Base-by-base conservation (phyloP, 331 rosid species). In the Ulmus americana region DNA sequence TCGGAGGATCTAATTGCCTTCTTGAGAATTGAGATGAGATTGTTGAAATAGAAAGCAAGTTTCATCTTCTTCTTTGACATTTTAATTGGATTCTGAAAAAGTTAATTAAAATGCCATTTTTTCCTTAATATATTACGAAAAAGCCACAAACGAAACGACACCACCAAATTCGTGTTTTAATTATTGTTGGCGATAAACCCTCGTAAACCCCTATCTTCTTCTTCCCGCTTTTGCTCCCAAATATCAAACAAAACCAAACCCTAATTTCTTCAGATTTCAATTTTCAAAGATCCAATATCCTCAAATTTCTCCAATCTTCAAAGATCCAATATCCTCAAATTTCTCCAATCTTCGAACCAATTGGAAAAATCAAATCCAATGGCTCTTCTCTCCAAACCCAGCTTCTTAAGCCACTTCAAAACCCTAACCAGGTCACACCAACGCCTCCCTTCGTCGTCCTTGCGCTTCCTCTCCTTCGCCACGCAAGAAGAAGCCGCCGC, bases 401-500 rank as follows among this genome's bases (percentile, higher is more conserved):
- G 68, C 35, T 80, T 74, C 68, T 50, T 79, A 39, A 39, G 65
- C 59, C 85, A 83, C 69, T 79, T 90, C 15, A 71, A 70, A 77
- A 45, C 83, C 81, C 59, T 81, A 7, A 47, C 83, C 64, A 68
- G 55, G 14, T 70, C 90, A 28, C 62, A 42, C 39, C 77, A 38
- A 13, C 61, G 13, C 61, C 75, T 0, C 67, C 77, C 39, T 45
- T 65, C 65, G 28, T 82, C 69, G 35, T 71, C 72, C 63, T 72
- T 81, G 47, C 97, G 95, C 18, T 68, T 67, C 48, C 86, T 90
- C 79, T 90, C 97, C 39, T 90, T 90, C 79, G 65, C 97, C 42
- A 77, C 95, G 13, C 89, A 95, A 0, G 97, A 90, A 48, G 95
- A 87, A 69, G 97, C 97, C 12, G 89, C 95, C 9, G 95, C 95